A percentile compares a stretch with the other conserved stretches of the same genome.
phyloP scores from a whole-genome alignment of 352 stramenopile species.

The Salisapilia sapeloensis region DNA sequence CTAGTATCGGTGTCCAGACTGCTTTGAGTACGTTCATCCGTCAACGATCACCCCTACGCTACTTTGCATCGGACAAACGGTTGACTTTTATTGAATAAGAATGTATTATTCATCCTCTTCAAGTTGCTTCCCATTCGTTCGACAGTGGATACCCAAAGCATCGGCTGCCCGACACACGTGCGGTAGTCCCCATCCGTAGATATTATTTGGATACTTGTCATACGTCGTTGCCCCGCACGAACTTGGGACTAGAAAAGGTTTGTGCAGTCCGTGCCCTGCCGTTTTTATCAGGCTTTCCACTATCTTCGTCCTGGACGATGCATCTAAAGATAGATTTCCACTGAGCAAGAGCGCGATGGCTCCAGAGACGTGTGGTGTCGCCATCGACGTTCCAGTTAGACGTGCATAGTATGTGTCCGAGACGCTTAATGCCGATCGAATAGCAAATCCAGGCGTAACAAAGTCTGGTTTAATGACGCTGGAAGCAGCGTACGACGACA shows the following conservation, averaged over 20 bases:
- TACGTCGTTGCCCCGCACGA: constrained; percentile 45
- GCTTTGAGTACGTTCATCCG: too few relatives aligned
- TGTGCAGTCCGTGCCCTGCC: constrained; percentile 22
- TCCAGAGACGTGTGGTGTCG: constrained; percentile 45
- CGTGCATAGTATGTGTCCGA: constrained; percentile 34
- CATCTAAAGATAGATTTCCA: constrained; percentile 5
- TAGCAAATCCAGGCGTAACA: constrained; percentile 44
- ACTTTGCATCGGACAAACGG: too few relatives aligned
- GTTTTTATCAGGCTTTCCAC: constrained; percentile 16
- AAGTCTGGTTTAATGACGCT: constrained; percentile 62
- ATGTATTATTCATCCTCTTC: too few relatives aligned
- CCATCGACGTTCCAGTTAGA: constrained; percentile 62
- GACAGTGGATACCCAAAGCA: neutral
- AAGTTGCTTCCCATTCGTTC: too few relatives aligned
- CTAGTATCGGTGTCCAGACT: too few relatives aligned
- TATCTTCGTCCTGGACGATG: constrained; percentile 11
- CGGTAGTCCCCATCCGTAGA: constrained; percentile 44
- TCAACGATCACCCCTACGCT: too few relatives aligned
- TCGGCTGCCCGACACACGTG: constrained; percentile 32
- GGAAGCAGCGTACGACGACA: too few relatives aligned
- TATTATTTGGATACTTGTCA: constrained; percentile 54
- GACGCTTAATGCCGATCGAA: constrained; percentile 42
- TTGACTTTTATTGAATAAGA: too few relatives aligned
- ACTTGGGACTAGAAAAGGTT: constrained; percentile 50
- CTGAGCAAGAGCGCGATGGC: constrained; percentile 39